Conservation (phyloP, 1,284 basidiomycete species). For the Porogramme epimiltina region DNA sequence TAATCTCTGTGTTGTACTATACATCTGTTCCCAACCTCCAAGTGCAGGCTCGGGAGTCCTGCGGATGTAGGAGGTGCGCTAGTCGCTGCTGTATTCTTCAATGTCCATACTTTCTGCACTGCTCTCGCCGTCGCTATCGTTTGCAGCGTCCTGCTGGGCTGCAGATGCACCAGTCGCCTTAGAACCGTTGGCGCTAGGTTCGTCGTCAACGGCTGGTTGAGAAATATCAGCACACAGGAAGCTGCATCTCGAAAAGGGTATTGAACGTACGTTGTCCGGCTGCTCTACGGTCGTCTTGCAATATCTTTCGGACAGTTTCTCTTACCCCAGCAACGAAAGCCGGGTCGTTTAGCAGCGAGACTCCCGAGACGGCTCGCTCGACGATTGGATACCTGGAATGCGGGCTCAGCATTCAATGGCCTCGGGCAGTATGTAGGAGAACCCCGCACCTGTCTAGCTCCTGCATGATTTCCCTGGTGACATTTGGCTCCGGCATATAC, state of each 20-base stretch:
- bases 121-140: conserved; percentile 18
- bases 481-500: conserved; percentile 52
- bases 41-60: background rate
- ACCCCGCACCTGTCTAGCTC: conserved; percentile 64
- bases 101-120: conserved; percentile 22
- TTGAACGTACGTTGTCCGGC: conserved; percentile 7
- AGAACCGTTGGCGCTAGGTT: background rate
- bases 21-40: background rate
- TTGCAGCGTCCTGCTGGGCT: background rate
- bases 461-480: conserved; percentile 64
- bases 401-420: background rate
- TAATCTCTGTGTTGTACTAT: background rate
- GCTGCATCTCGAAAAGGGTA: too few relatives aligned
- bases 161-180: background rate
- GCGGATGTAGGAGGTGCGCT: background rate
- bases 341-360: conserved; percentile 51
- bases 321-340: conserved; percentile 49
- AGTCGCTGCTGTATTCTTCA: conserved; percentile 20
- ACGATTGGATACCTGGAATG: conserved; percentile 52
- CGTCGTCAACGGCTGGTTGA: background rate
- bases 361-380: conserved; percentile 62
- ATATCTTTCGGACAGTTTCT: conserved; percentile 25
- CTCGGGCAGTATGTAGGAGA: conserved; percentile 20
- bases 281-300: conserved; percentile 24
- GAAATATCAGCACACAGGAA: background rate